Conservation (phyloP, 768 basidiomycete species). For the Termitomyces sp. region DNA sequence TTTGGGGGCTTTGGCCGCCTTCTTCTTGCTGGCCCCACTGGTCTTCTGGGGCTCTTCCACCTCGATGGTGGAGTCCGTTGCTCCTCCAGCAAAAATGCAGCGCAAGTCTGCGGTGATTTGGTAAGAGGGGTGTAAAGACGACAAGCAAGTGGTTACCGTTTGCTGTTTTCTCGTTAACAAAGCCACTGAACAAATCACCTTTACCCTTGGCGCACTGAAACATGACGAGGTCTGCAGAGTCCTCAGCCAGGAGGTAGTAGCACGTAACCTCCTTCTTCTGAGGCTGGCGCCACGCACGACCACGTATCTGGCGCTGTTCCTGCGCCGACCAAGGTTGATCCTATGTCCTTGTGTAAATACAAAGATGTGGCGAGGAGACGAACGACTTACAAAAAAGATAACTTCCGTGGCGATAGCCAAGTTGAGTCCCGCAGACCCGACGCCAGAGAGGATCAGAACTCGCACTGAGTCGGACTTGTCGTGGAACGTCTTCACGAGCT, state of each 20-base stretch:
- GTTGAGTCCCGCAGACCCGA: constrained; percentile 21
- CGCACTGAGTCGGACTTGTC: background rate
- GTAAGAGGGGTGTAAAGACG: background rate
- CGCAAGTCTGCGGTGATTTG: background rate
- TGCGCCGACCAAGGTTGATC: constrained; percentile 17
- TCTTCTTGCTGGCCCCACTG: background rate
- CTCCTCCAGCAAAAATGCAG: background rate
- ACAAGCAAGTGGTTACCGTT: background rate
- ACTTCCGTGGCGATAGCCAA: constrained; percentile 16
- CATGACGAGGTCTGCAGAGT: background rate
- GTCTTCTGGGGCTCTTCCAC: background rate
- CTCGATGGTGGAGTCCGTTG: background rate
- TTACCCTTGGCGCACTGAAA: background rate
- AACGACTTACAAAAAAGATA: constrained; percentile 21
- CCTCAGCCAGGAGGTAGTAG: background rate
- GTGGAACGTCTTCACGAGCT: constrained; percentile 13
- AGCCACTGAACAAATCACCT: background rate
- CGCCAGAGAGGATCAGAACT: constrained; percentile 20
- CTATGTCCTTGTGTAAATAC: background rate
- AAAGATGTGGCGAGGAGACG: background rate
- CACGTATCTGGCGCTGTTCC: constrained; percentile 13
- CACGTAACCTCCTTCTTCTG: background rate
- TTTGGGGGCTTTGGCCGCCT: background rate
- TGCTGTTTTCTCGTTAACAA: background rate
- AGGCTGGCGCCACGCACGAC: constrained; percentile 12